Base-by-base conservation (phyloP, 805 yeast species). In the Candida silvatica region DNA sequence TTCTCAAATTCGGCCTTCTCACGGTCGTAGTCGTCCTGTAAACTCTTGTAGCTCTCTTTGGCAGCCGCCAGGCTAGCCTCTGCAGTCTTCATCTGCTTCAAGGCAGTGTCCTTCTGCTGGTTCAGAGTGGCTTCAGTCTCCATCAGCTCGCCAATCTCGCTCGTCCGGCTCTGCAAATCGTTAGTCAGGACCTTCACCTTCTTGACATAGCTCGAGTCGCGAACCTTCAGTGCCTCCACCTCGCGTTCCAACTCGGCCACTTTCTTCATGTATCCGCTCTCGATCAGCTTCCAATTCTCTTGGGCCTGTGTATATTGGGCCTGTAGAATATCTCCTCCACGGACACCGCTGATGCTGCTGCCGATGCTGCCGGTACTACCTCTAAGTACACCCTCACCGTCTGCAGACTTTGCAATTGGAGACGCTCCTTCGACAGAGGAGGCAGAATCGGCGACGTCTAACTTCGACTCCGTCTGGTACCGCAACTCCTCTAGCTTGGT, bases 281-380 rank as follows among this genome's bases (percentile, higher is more conserved):
- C 97, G 29, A 86, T 77, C 15, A 76, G 62, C 37, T 80, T 78
- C 94, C 95, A 85, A 52, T 80, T 84, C 42, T 79, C 85, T 37
- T 80, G 80, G 0, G 90, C 81, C 12, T 77, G 69, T 6, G 82
- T 70, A 44, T 83, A 80, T 52, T 87, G 92, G 3, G 72, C 61
- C 48, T 81, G 87, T 16, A 84, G 49, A 12, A 68, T 59, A 43
- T 78, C 76, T 11, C 40, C 42, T 4, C 54, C 39, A 12, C 15
- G 18, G 6, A 8, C 5, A 11, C 7, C 3, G 6, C 15, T 17
- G 23, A 29, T 29, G n/a, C 6, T 5, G 27, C 17, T 30, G 20
- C 31, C 6, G 31, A 15, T 14, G n/a, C 9, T 6, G 14, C 14
- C 6, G 27, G n/a, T n/a, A n/a, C 29, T 8, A 27, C 14, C 8